These are phyloP conservation scores for Asterochloris sp. DNA, from an alignment of 139 green algal genomes.

Conservation along the genomic window DNA sequence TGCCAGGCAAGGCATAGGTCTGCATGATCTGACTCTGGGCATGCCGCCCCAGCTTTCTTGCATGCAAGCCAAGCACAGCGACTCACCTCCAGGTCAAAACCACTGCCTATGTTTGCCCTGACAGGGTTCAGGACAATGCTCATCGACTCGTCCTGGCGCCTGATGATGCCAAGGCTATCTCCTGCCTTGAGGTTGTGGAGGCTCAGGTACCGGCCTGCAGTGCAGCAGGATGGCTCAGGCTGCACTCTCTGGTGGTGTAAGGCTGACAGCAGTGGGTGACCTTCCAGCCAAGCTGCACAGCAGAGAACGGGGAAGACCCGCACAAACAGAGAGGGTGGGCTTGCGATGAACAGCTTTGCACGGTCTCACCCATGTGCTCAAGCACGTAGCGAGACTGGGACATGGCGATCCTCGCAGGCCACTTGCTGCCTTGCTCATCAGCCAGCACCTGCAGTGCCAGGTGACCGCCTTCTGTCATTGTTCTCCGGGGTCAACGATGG, in stretches of 20 bases:
- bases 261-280: not conserved
- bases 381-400: constrained; percentile 9
- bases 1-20: no score
- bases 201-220: constrained; percentile 1
- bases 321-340: not conserved
- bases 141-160: not conserved
- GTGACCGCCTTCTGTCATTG: no score
- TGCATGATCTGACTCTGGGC: no score
- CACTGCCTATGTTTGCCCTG: not conserved
- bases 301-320: not conserved
- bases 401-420: constrained; percentile 2
- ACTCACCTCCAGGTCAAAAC: no score
- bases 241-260: no score
- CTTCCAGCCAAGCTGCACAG: not conserved
- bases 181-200: constrained; percentile 7
- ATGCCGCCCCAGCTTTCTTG: no score
- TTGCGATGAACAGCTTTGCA: not conserved
- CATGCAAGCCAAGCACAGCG: no score
- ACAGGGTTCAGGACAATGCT: constrained; percentile 8
- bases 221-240: not conserved
- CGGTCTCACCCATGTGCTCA: not conserved
- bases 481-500: no score
- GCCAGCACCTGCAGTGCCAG: not conserved
- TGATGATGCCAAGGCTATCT: constrained; percentile 12
- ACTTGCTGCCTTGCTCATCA: not conserved